A percentile compares a stretch with the other conserved stretches of the same genome.
These are phyloP conservation scores for Trichoderma erinaceum DNA, from an alignment of 495 filamentous ascomycete species.

Conservation along the genomic window DNA sequence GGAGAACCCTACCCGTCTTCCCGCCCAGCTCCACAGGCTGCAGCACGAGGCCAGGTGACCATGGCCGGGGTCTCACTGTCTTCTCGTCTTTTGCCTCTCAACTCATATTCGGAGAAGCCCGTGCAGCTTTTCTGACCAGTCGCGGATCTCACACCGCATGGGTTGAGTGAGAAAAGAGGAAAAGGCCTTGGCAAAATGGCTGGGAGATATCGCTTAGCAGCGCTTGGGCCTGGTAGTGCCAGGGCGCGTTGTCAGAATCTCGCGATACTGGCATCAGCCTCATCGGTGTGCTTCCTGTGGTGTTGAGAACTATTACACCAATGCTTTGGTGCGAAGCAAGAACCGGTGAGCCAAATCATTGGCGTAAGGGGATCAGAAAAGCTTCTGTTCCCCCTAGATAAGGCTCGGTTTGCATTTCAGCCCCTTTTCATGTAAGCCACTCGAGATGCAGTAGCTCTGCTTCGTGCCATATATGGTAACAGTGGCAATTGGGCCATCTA, in stretches of 20 bases:
- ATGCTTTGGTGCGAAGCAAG: neutral
- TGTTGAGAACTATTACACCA: neutral
- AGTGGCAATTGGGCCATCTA: neutral
- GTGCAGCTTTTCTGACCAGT: neutral
- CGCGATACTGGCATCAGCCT: slow-evolving; percentile 5
- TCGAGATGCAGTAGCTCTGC: slow-evolving; percentile 6
- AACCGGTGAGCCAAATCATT: neutral
- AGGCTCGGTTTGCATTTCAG: neutral
- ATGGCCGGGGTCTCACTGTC: neutral
- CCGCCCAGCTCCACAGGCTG: neutral
- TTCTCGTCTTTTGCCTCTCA: neutral
- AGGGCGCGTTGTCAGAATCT: neutral
- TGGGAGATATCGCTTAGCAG: neutral
- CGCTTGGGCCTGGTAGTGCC: neutral
- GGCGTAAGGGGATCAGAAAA: neutral
- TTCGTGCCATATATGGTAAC: neutral
- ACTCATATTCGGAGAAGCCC: neutral
- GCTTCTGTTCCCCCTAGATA: neutral
- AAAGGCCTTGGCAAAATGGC: neutral
- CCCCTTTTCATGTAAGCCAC: neutral
- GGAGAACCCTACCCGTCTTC: neutral
- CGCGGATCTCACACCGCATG: neutral
- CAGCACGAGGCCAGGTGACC: neutral
- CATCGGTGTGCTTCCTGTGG: neutral
- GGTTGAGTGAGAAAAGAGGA: neutral